Base-by-base conservation (phyloP, 495 filamentous ascomycete genomes). In the Chaetomium fimeti region DNA sequence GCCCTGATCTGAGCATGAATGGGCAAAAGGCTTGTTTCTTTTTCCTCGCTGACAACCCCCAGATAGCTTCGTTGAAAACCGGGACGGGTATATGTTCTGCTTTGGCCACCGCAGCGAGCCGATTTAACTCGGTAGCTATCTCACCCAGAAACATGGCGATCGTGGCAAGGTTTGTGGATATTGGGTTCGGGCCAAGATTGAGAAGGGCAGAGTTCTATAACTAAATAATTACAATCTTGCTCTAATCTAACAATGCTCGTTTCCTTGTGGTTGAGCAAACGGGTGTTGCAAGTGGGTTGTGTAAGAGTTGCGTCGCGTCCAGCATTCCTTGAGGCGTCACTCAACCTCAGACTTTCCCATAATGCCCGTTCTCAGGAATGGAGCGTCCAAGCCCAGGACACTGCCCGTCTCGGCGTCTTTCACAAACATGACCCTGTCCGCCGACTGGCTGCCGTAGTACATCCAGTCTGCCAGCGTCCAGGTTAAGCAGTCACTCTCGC, bases 371-470 rank as follows among this genome's bases (percentile, higher is more conserved):
- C 69, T 60, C 63, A 71, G 48, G 40, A 71, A 77, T 47, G 71
- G 74, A 51, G 75, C 68, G 47, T 78, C 72, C 43, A 80, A 47
- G 20, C 71, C 70, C 15, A 76, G 22, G 20, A 73, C 72, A 20
- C 71, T 67, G 7, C 69, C 73, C 13, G 60, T 64, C 32, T 68
- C 56, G 1, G n/a, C 57, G 62, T 77, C 72, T 58, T 76, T 57
- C 25, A 68, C 63, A 66, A 82, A 81, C 8, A 78, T 63, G 42
- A 82, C 69, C 54, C 73, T 61, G 65, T 79, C 79, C 27, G 81
- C 45, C 4, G 69, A 61, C 61, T 64, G 65, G 5, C 67, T 67
- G 6, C 69, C 69, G 57, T 72, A 78, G 32, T 68, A 66, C 12
- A 71, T 62, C 68, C 64, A 72, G 60, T 78, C 77, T 7, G 75